phyloP scores from a whole-genome alignment of 345 rosid species.

The Lepidium africanum region DNA sequence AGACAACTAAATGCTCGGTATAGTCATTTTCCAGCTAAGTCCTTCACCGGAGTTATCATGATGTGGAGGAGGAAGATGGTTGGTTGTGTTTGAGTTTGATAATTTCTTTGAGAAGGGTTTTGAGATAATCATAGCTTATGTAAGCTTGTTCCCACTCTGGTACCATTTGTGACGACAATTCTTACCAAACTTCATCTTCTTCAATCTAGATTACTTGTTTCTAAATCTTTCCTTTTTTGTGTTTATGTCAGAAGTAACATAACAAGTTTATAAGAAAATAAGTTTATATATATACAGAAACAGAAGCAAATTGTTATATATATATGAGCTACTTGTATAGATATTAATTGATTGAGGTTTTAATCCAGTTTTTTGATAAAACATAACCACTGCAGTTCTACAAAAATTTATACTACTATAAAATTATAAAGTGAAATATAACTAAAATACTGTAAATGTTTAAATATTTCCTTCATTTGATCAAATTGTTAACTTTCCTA shows the following conservation, averaged over 20 bases:
- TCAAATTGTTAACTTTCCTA: too few relatives aligned
- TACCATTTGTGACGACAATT: constrained; percentile 55
- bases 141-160: constrained; percentile 75
- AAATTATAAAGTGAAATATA: too few relatives aligned
- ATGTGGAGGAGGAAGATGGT: too few relatives aligned
- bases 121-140: constrained; percentile 48
- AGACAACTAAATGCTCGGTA: constrained; percentile 35
- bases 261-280: background rate
- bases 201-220: background rate
- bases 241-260: background rate
- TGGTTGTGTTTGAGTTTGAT: background rate
- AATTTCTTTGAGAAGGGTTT: constrained; percentile 53
- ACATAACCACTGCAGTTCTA: too few relatives aligned
- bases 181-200: constrained; percentile 72
- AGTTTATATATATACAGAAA: background rate
- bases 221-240: background rate
- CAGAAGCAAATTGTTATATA: background rate
- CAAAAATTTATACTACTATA: too few relatives aligned
- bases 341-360: background rate
- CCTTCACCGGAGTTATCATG: too few relatives aligned
- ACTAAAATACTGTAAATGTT: too few relatives aligned
- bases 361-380: background rate
- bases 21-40: too few relatives aligned
- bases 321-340: background rate
- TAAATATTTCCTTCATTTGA: too few relatives aligned